Conservation (phyloP, 345 rosid species). For the Dipteronia sinensis region DNA sequence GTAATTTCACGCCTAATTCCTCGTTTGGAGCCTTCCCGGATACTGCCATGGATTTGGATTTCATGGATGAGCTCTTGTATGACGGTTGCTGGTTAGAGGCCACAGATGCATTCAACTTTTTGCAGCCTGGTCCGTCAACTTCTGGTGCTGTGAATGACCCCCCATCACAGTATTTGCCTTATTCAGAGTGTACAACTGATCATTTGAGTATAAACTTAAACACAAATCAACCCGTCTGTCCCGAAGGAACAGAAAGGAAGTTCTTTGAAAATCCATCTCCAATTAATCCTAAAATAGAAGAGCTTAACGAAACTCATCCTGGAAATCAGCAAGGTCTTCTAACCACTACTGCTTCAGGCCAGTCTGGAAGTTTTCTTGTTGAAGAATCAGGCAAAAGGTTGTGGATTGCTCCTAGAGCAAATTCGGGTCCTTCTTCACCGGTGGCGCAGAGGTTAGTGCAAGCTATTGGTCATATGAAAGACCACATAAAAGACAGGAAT, state of each 20-base stretch:
- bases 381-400: constrained; percentile 52
- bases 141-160: constrained; percentile 32
- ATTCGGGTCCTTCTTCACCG: constrained; percentile 37
- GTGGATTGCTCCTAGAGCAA: constrained; percentile 69
- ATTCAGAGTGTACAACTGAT: constrained; percentile 20
- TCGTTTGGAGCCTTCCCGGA: constrained; percentile 44
- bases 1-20: constrained; percentile 46
- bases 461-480: constrained; percentile 55
- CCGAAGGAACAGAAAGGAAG: constrained; percentile 33
- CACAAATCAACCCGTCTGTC: constrained; percentile 32
- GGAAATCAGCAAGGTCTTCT: constrained; percentile 23
- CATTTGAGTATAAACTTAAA: constrained; percentile 28
- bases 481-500: constrained; percentile 53
- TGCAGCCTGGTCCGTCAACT: constrained; percentile 37
- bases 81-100: constrained; percentile 88
- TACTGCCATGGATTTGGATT: constrained; percentile 78
- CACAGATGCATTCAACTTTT: constrained; percentile 42
- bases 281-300: constrained; percentile 27
- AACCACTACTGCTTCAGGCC: constrained; percentile 30
- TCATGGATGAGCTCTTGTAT: constrained; percentile 79
- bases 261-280: constrained; percentile 28
- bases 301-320: constrained; percentile 25
- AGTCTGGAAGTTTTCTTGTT: constrained; percentile 33
- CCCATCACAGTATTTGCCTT: constrained; percentile 33
- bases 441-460: constrained; percentile 60